These are phyloP conservation scores for Nissolia schottii DNA, from an alignment of 306 rosid species.

Conservation along the genomic window DNA sequence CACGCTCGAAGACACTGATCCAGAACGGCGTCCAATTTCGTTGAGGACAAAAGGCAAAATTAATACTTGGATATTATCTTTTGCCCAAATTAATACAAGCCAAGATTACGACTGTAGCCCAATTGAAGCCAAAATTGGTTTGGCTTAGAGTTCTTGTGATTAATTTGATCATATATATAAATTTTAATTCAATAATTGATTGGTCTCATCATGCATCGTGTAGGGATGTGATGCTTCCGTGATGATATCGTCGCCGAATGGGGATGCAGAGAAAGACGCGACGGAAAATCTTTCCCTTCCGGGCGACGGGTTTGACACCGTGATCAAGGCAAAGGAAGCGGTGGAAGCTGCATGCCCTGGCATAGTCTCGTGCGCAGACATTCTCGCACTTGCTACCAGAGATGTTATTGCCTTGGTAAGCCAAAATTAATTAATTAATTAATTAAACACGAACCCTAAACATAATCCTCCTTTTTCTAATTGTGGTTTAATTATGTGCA, in stretches of 20 bases:
- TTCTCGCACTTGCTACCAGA: conserved; percentile 71
- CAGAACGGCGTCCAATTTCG: not conserved
- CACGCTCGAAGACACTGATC: not conserved
- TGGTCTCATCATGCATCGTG: too few species aligned
- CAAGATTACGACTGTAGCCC: not conserved
- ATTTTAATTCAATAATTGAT: not conserved
- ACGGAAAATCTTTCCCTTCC: conserved; percentile 61
- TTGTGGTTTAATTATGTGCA: not conserved
- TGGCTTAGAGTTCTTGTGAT: not conserved
- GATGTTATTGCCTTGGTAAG: conserved; percentile 65
- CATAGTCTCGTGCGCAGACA: conserved; percentile 75
- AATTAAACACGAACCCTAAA: not conserved
- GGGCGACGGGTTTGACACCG: conserved; percentile 93
- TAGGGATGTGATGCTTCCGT: conserved; percentile 91
- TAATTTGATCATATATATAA: not conserved
- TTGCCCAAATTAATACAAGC: not conserved
- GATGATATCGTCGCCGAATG: conserved; percentile 48
- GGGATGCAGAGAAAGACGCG: conserved; percentile 76
- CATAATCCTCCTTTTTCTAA: not conserved
- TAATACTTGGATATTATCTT: not conserved
- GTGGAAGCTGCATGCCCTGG: conserved; percentile 70
- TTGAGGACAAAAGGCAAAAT: not conserved
- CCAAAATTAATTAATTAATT: not conserved
- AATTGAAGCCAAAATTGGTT: not conserved
- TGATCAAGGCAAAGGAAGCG: conserved; percentile 66